phyloP scores from a whole-genome alignment of 495 filamentous ascomycete species.

The Tuber brumale region DNA sequence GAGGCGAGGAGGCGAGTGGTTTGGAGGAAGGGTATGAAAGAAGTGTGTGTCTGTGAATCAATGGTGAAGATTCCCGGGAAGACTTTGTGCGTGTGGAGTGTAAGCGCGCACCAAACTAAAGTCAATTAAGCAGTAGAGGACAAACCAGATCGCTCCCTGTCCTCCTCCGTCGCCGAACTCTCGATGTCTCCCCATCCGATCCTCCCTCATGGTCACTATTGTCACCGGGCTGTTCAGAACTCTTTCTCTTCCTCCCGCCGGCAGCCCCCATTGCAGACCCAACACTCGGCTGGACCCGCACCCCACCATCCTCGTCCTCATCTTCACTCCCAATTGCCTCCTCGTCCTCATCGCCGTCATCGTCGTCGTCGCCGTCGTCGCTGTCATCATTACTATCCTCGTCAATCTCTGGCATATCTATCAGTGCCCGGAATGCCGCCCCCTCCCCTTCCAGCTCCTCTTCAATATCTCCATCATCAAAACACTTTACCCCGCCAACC shows the following conservation, averaged over 20 bases:
- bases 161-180: slow-evolving; percentile 60
- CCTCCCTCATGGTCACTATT: slow-evolving; percentile 55
- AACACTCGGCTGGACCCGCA: slow-evolving; percentile 31
- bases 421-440: slow-evolving; percentile 72
- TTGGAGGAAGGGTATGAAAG: slow-evolving; percentile 55
- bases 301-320: slow-evolving; percentile 43
- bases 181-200: slow-evolving; percentile 54
- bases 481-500: slow-evolving; percentile 46
- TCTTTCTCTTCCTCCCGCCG: slow-evolving; percentile 51
- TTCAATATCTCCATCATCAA: slow-evolving; percentile 94
- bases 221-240: slow-evolving; percentile 52
- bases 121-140: slow-evolving; percentile 3
- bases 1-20: slow-evolving; percentile 47
- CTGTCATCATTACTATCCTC: slow-evolving; percentile 58
- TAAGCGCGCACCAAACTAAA: slow-evolving; percentile 60
- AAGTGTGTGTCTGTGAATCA: slow-evolving; percentile 48
- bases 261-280: background rate
- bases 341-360: slow-evolving; percentile 3
- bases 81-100: slow-evolving; percentile 49
- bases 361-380: slow-evolving; percentile 43
- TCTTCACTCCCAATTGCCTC: slow-evolving; percentile 10
- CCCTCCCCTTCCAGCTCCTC: slow-evolving; percentile 69
- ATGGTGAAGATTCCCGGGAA: slow-evolving; percentile 50
- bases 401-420: slow-evolving; percentile 84
- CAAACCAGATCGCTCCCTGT: slow-evolving; percentile 30